A percentile compares a stretch with the other conserved stretches of the same genome.
Conservation (phyloP, 805 yeast species). For the Hagleromyces aurorensis region DNA sequence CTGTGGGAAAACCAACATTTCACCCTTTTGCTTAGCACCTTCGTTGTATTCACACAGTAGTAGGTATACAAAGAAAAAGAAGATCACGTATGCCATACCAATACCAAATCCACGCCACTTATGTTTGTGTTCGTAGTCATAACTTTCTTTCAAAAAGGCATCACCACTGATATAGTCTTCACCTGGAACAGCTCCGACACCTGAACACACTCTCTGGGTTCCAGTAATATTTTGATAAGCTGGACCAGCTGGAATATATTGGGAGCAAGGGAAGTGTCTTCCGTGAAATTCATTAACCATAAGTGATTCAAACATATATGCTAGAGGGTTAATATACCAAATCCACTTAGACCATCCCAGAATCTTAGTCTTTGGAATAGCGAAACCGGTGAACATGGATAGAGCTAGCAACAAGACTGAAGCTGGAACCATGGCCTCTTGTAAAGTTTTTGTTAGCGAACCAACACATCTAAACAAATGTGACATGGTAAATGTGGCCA, state of each 20-base stretch:
- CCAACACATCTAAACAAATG: slow-evolving; percentile 49
- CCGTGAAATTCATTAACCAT: slow-evolving; percentile 51
- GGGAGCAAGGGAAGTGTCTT: slow-evolving; percentile 38
- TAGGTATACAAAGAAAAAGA: slow-evolving; percentile 49
- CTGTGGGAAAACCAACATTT: slow-evolving; percentile 51
- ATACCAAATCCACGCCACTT: slow-evolving; percentile 65
- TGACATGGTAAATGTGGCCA: slow-evolving; percentile 45
- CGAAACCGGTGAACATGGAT: slow-evolving; percentile 50
- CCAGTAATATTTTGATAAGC: slow-evolving; percentile 32
- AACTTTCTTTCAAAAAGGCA: slow-evolving; percentile 38
- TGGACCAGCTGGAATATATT: slow-evolving; percentile 42
- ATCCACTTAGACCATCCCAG: slow-evolving; percentile 63
- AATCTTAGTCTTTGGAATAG: slow-evolving; percentile 48
- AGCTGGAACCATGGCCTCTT: slow-evolving; percentile 54
- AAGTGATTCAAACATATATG: slow-evolving; percentile 49
- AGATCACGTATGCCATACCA: slow-evolving; percentile 43
- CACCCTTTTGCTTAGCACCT: slow-evolving; percentile 66
- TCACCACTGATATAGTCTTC: slow-evolving; percentile 43
- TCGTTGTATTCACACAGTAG: slow-evolving; percentile 47
- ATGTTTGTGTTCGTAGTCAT: slow-evolving; percentile 38
- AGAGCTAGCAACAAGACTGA: slow-evolving; percentile 41
- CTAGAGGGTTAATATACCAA: slow-evolving; percentile 50
- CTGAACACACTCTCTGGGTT: slow-evolving; percentile 43
- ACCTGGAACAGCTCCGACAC: slow-evolving; percentile 52
- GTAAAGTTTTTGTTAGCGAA: slow-evolving; percentile 38